Conservation (phyloP, 2,329 filamentous ascomycete species). For the Tothia fuscella region DNA sequence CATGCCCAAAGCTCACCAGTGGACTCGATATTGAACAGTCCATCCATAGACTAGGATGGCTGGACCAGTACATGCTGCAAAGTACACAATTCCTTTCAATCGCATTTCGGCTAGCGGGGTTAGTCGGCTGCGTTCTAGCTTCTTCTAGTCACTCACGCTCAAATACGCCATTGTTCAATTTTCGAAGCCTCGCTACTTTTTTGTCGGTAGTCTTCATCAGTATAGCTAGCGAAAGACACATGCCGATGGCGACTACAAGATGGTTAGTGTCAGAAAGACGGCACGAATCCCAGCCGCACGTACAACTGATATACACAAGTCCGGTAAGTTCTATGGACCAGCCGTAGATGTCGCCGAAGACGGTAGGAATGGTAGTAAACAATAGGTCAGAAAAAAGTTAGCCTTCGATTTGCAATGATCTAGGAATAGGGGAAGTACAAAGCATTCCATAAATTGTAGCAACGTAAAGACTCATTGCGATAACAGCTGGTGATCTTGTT, state of each 20-base stretch:
- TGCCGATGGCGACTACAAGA: conserved; percentile 16
- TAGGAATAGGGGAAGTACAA: no score
- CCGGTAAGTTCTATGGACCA: conserved; percentile 12
- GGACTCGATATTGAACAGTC: conserved; percentile 15
- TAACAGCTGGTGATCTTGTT: conserved; percentile 14
- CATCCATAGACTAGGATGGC: conserved; percentile 22
- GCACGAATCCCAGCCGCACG: no score
- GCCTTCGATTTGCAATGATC: no score
- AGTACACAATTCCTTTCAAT: neutral
- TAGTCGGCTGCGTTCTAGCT: no score
- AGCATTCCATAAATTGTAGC: conserved; percentile 17
- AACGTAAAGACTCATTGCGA: conserved; percentile 15
- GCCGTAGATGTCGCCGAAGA: conserved; percentile 15
- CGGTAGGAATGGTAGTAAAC: conserved; percentile 16
- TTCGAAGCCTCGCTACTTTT: conserved; percentile 13
- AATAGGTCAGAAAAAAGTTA: no score
- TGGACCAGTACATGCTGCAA: conserved; percentile 12
- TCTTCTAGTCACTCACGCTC: conserved; percentile 15
- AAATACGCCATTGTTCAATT: conserved; percentile 15
- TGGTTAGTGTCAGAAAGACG: no score
- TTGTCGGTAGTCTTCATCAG: conserved; percentile 15
- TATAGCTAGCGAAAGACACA: conserved; percentile 14
- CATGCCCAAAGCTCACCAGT: no score
- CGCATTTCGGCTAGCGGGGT: neutral
- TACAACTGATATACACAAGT: conserved; percentile 14